These are phyloP conservation scores for Phytophthora pisi DNA, from an alignment of 352 stramenopile species.

Conservation along the genomic window DNA sequence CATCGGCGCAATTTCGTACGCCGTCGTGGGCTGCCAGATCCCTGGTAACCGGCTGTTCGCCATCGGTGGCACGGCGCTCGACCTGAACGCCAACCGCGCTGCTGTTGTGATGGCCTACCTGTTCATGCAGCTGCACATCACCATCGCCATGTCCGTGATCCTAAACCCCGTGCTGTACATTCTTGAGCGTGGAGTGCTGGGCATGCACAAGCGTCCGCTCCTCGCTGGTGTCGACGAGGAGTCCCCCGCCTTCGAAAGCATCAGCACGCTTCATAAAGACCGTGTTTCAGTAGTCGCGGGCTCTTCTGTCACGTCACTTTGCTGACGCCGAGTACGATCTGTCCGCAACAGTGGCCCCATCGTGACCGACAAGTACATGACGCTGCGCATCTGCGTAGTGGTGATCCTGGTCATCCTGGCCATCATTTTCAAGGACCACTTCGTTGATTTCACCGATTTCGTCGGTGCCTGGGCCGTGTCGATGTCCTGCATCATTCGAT, in stretches of 20 bases:
- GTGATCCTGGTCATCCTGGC: constrained; percentile 51
- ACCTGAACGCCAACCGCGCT: constrained; percentile 50
- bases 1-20: constrained; percentile 47
- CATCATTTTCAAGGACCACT: constrained; percentile 68
- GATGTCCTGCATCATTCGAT: constrained; percentile 72
- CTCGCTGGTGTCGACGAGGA: constrained; percentile 32
- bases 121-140: too few relatives aligned
- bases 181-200: constrained; percentile 53
- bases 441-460: constrained; percentile 35
- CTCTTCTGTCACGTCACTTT: constrained; percentile 37
- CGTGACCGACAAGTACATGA: constrained; percentile 49
- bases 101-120: constrained; percentile 44
- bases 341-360: constrained; percentile 38
- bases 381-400: constrained; percentile 43
- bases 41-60: constrained; percentile 65
- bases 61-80: constrained; percentile 49
- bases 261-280: constrained; percentile 32
- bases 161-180: constrained; percentile 65
- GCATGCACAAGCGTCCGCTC: constrained; percentile 58
- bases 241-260: constrained; percentile 31
- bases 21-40: constrained; percentile 63
- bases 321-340: constrained; percentile 41
- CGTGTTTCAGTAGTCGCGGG: constrained; percentile 12
- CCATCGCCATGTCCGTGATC: constrained; percentile 52
- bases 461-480: too few relatives aligned